phyloP scores from a whole-genome alignment of 108 stramenopile species.

The Aurantiochytrium sp. region DNA sequence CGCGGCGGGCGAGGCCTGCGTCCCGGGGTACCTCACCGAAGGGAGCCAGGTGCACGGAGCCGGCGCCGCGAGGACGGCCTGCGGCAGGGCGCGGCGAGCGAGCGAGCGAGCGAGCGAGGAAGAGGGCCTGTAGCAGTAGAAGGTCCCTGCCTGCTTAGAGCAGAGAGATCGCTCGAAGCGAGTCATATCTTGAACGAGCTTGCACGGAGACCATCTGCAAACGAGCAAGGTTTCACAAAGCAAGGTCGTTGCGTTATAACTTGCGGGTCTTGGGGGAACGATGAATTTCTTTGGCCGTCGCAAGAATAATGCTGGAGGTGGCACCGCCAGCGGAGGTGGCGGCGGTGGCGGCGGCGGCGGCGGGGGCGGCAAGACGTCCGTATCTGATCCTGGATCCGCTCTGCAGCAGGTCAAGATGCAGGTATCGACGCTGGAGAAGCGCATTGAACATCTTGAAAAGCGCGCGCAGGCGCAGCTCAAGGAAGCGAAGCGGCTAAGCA shows the following conservation, averaged over 20 bases:
- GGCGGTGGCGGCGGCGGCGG: background rate
- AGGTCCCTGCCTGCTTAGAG: no score
- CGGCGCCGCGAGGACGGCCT: no score
- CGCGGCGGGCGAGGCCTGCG: no score
- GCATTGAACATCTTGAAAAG: background rate
- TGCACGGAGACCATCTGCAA: no score
- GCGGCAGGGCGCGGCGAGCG: no score
- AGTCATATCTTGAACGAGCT: no score
- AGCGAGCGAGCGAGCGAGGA: no score
- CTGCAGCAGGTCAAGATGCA: background rate
- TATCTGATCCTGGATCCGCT: background rate
- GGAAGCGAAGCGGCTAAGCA: background rate
- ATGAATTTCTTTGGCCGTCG: conserved; percentile 8
- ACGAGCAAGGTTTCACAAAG: no score
- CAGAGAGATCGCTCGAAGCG: no score
- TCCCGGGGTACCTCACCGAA: no score
- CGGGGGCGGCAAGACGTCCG: background rate
- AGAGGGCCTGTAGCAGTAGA: no score
- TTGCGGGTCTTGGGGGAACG: background rate
- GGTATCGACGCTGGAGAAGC: background rate
- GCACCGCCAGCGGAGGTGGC: background rate
- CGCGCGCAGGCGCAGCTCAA: background rate
- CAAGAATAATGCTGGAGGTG: background rate
- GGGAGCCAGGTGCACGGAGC: no score
- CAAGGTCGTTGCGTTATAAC: background rate